Evolutionary conservation across 208 protist species (phyloP).

Genomic region (Leishmania guyanensis): DNA sequence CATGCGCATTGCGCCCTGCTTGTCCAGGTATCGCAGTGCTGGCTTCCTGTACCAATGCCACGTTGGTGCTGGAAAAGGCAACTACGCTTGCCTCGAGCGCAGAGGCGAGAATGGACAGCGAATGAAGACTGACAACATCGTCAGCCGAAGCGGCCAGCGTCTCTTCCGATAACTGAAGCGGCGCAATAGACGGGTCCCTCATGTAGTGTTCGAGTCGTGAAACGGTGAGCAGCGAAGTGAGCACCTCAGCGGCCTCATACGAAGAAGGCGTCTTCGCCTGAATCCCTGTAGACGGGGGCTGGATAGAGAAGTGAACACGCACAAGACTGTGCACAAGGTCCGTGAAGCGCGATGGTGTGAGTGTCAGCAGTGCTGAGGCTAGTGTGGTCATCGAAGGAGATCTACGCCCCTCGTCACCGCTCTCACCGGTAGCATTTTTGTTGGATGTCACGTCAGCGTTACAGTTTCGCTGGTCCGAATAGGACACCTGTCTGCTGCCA

Average conservation of each 20-base stretch:
- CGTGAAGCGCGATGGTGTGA: neutral
- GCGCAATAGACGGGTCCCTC: neutral
- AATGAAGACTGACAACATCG: neutral
- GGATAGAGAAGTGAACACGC: neutral
- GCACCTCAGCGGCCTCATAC: neutral
- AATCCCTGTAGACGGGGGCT: neutral
- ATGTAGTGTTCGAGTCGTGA: conserved; percentile 4
- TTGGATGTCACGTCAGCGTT: neutral
- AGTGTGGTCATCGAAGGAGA: neutral
- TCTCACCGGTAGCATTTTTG: too few relatives aligned
- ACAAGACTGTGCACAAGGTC: neutral
- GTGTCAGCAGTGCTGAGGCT: neutral
- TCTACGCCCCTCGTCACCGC: too few relatives aligned
- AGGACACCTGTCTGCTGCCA: neutral
- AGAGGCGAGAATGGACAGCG: conserved; percentile 7
- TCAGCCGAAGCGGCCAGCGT: neutral
- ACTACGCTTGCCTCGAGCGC: conserved; percentile 14
- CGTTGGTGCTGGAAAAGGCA: neutral
- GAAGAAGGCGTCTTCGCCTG: neutral
- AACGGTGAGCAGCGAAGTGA: neutral
- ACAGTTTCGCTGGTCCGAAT: neutral
- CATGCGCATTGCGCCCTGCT: neutral
- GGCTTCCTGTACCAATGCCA: neutral
- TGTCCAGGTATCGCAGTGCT: neutral
- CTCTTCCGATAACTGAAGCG: neutral